Percentiles rank a stretch among this genome's conserved stretches.
These are phyloP conservation scores for Fraxinus sp. DNA, from an alignment of 305 asterid genomes.

Conservation along the genomic window DNA sequence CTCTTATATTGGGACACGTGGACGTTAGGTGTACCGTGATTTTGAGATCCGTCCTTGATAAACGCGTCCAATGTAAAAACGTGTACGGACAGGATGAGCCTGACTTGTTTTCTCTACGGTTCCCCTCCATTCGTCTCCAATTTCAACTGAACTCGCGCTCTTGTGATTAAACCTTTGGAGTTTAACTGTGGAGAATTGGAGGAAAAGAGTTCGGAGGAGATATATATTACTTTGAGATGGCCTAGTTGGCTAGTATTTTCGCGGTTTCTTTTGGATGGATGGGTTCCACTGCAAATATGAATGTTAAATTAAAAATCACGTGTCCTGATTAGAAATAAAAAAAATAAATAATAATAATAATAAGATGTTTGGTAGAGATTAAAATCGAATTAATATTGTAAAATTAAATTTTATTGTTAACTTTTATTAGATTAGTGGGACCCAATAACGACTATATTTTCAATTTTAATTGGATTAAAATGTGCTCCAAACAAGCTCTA, in stretches of 20 bases:
- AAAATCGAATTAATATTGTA: no score
- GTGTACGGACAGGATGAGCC: neutral
- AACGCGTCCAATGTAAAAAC: neutral
- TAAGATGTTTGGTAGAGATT: no score
- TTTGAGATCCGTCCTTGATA: conserved; percentile 13
- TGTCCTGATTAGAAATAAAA: neutral
- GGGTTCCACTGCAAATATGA: neutral
- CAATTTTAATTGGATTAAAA: no score
- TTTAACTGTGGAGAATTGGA: neutral
- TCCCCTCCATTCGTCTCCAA: neutral
- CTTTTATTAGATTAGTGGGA: no score
- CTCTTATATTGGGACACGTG: conserved; percentile 34
- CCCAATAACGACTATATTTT: no score
- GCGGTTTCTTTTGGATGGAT: neutral
- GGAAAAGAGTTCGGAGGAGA: neutral
- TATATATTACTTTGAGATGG: neutral
- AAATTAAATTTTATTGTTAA: no score
- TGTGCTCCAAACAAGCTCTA: no score
- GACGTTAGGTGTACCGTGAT: neutral
- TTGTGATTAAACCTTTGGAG: neutral
- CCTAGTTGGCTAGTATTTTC: neutral
- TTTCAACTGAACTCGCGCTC: neutral
- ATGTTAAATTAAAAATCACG: no score
- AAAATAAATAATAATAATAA: no score
- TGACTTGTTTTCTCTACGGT: conserved; percentile 3